phyloP scores from a whole-genome alignment of 225 moss, liverwort and hornwort genomes.

The Thuidium tamariscinum region DNA sequence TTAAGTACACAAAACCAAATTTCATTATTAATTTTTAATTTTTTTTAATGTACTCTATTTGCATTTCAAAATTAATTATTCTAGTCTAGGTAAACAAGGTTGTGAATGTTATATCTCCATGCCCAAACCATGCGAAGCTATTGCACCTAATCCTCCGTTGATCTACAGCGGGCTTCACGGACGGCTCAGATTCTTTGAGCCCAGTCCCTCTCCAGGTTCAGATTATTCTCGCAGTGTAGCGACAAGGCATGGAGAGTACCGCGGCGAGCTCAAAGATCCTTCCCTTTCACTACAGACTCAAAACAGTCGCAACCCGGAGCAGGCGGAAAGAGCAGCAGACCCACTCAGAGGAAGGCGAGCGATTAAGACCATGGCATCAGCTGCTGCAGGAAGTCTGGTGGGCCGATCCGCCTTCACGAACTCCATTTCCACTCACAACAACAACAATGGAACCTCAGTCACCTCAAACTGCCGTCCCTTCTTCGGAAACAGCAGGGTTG shows the following conservation, averaged over 20 bases:
- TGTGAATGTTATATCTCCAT: too few species aligned
- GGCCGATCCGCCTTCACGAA: constrained; percentile 6
- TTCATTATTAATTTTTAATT: too few species aligned
- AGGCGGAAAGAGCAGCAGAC: background rate
- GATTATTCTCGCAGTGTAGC: background rate
- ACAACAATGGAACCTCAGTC: background rate
- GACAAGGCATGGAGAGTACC: background rate
- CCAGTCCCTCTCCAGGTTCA: background rate
- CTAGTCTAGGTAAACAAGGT: too few species aligned
- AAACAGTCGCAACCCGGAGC: background rate
- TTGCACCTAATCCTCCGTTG: background rate
- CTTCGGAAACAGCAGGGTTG: constrained; percentile 15
- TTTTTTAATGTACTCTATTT: too few species aligned
- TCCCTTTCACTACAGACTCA: background rate
- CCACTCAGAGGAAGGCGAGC: background rate
- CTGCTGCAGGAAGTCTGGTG: background rate
- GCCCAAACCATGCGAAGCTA: too few species aligned
- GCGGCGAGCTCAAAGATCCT: background rate
- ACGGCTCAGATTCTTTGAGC: background rate
- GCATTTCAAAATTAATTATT: too few species aligned
- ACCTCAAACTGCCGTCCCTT: background rate
- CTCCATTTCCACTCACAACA: background rate
- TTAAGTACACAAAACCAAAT: too few species aligned
- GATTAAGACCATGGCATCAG: background rate
- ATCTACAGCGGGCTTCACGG: background rate